Percentiles rank a stretch among this genome's conserved stretches.
Conservation (phyloP, 768 basidiomycete genomes). For the Boletus vermiculosoides region DNA sequence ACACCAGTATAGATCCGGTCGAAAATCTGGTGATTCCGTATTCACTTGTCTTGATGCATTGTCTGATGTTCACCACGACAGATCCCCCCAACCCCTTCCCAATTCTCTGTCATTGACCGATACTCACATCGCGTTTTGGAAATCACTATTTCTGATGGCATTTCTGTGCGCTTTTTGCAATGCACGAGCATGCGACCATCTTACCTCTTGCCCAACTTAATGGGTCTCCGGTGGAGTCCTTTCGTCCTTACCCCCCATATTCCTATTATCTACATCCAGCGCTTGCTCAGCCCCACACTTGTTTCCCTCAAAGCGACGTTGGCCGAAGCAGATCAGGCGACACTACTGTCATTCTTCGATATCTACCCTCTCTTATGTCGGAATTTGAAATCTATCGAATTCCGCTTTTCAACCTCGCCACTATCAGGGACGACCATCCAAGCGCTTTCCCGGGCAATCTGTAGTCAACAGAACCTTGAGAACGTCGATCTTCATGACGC, state of each 20-base stretch:
- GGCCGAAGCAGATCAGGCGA: constrained; percentile 3
- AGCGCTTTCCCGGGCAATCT: constrained; percentile 10
- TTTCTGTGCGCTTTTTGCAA: constrained; percentile 5
- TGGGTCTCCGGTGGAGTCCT: constrained; percentile 4
- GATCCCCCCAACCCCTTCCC: constrained; percentile 3
- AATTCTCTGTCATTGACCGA: constrained; percentile 5
- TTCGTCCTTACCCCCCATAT: not conserved
- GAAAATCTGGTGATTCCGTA: not conserved
- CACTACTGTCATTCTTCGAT: constrained; percentile 10
- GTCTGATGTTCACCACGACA: not conserved
- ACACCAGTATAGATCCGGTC: not conserved
- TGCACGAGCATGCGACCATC: constrained; percentile 2
- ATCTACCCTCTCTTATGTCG: constrained; percentile 2
- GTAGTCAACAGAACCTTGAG: not conserved
- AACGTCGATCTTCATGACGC: not conserved
- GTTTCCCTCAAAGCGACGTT: not conserved
- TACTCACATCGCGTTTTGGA: constrained; percentile 8
- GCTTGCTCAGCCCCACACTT: constrained; percentile 13
- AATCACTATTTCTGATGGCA: not conserved
- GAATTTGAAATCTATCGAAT: constrained; percentile 1
- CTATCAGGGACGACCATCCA: not conserved
- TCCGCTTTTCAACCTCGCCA: not conserved
- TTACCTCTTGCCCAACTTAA: constrained; percentile 10
- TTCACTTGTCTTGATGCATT: not conserved
- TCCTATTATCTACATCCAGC: constrained; percentile 6